Base-by-base conservation (phyloP, 805 yeast genomes). In the Candida silvicultrix region DNA sequence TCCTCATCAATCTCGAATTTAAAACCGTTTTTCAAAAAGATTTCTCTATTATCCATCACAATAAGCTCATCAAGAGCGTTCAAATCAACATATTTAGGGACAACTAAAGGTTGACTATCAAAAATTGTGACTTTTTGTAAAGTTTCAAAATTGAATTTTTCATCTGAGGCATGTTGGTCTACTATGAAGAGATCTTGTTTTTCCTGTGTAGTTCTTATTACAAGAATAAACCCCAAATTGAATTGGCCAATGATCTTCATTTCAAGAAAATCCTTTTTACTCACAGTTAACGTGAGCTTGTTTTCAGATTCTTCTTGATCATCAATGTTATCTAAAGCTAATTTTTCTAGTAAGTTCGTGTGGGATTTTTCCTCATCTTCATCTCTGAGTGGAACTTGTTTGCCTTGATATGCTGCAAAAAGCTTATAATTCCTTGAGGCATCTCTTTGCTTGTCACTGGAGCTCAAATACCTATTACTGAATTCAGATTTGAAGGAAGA, bases 81-180 rank as follows among this genome's bases (percentile, higher is more conserved):
- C 40, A 94, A 65, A 39, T 86, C 85, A 10, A 92, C 58, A 5
- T 52, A 52, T 19, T 71, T 68, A 0, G 85, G 83, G 0, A 60
- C 60, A 6, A 92, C 87, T 42, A 94, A 68, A 2, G 81, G 80
- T 64, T 94, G 97, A 38, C 75, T 72, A 40, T 78, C 75, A 51
- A 90, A 80, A 0, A 69, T 66, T 0, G 85, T 78, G 2, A 70
- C 71, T 16, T 68, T 63, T 53, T 78, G 81, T 15, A 85, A 65
- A 42, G 69, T 70, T 62, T 94, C 99, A 68, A 88, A 94, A 63
- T 94, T 94, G 68, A 58, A 89, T 55, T 90, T 94, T 58, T 94
- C 99, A 67, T 94, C 99, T 53, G 96, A 86, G 1, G 99, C 99
- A 68, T 94, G 99, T 64, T 94, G 99, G 62, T 94, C 99, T 41